phyloP scores from a whole-genome alignment of 2,329 filamentous ascomycete species.

The Pestalotiopsis sp. region DNA sequence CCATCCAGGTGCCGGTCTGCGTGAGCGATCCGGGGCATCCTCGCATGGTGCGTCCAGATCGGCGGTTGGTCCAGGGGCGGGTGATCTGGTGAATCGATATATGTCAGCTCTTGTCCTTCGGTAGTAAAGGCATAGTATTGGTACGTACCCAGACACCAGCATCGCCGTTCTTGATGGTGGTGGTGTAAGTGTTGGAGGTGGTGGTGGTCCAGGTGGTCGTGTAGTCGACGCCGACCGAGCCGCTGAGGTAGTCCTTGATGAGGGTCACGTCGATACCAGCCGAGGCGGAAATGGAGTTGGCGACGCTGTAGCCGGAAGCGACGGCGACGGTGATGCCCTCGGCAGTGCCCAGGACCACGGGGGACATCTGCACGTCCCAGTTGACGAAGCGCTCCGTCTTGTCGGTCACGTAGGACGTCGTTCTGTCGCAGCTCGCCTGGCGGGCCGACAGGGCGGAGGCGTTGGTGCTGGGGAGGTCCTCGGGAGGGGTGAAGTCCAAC shows the following conservation, averaged over 20 bases:
- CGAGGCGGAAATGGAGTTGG: background rate
- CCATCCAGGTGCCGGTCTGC: constrained; percentile 4
- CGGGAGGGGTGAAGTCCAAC: background rate
- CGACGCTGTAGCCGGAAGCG: background rate
- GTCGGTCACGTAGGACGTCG: constrained; percentile 2
- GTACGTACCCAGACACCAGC: background rate
- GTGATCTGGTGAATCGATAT: background rate
- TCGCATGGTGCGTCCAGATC: constrained; percentile 2
- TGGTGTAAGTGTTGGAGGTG: constrained; percentile 4
- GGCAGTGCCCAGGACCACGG: constrained; percentile 2
- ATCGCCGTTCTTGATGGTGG: constrained; percentile 2
- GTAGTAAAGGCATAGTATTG: background rate
- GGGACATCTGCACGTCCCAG: constrained; percentile 10
- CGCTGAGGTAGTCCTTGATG: constrained; percentile 4
- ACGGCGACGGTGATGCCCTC: constrained; percentile 1
- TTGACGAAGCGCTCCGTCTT: constrained; percentile 8
- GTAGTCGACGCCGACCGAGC: background rate
- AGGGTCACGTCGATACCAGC: constrained; percentile 1
- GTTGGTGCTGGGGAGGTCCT: background rate
- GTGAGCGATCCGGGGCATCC: constrained; percentile 2
- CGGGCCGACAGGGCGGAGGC: background rate
- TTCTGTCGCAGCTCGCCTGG: background rate
- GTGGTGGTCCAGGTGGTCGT: constrained; percentile 4
- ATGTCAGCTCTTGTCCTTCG: background rate
- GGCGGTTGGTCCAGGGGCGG: constrained; percentile 1